Evolutionary conservation across 305 asterid species (phyloP), one percentile per base, ranked within the genome.

Genomic region (Ruellia speciosa): DNA sequence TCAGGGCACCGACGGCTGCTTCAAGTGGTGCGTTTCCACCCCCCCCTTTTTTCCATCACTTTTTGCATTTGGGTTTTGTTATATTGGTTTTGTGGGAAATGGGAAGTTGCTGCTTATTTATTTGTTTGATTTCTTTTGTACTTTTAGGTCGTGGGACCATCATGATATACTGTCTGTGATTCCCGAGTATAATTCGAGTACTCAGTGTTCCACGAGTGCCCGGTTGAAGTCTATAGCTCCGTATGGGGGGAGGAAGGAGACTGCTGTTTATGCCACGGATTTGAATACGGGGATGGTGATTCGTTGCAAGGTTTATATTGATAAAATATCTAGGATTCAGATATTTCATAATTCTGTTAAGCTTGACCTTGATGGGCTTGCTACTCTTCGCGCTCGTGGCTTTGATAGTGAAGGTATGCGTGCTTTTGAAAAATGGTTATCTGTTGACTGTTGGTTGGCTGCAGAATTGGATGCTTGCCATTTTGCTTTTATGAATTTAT

Each of bases 291-390:
- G 97, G 54, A 75, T 73, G 80, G 85, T 86, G 70, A 84, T 89
- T 58, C 87, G 97, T 48, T 89, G 97, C 80, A 89, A 86, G 77
- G 94, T 89, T 52, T 89, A 82, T 64, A 76, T 89, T 6, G 97
- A 89, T 70, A 70, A 46, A 16, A 75, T 89, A 57, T 77, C 84
- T 40, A 86, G 90, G 75, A 78, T 86, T 69, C 88, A 86, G 83
- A 89, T 89, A 68, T 86, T 89, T 57, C 97, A 89, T 68, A 87
- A 72, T 67, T 89, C 97, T 0, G 55, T 89, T 55, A 86, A 89
- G 75, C 90, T 89, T 75, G 96, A 89, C 62, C 93, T 89, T 54
- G 97, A 86, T 68, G 97, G 97, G 47, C 88, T 89, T 8, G 94
- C 96, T 56, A 75, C 93, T 18, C 84, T 89, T 48, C 84, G 85